A percentile compares a stretch with the other conserved stretches of the same genome.
These are phyloP conservation scores for Pseudogymnoascus sp. DNA, from an alignment of 2,329 filamentous ascomycete species.

Conservation along the genomic window DNA sequence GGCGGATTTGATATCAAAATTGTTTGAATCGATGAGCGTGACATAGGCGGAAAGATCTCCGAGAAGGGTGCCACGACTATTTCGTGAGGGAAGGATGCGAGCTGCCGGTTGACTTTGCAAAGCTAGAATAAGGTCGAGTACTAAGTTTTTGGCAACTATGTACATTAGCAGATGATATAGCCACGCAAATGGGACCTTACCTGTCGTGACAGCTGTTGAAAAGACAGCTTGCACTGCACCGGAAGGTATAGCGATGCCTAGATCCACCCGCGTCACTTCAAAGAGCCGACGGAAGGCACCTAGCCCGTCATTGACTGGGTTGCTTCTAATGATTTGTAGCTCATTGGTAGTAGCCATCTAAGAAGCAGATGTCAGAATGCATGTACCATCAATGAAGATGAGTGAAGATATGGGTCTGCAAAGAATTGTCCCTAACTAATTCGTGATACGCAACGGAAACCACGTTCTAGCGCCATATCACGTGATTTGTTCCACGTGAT, in stretches of 20 bases:
- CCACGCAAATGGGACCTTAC: slow-evolving; percentile 12
- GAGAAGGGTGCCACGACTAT: no score
- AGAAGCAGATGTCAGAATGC: background rate
- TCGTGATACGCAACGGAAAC: background rate
- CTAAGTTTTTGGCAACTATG: slow-evolving; percentile 14
- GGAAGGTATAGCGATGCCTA: no score
- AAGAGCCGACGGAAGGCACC: background rate
- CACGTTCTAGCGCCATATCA: background rate
- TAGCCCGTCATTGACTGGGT: background rate
- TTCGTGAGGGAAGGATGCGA: slow-evolving; percentile 11
- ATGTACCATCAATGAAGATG: background rate
- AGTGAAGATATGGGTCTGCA: background rate
- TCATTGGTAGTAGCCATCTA: background rate
- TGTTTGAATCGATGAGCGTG: no score
- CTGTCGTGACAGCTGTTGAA: slow-evolving; percentile 14
- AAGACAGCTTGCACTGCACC: slow-evolving; percentile 15
- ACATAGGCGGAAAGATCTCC: no score
- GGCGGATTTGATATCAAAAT: no score
- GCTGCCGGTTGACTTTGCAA: slow-evolving; percentile 12
- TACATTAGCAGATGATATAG: slow-evolving; percentile 13
- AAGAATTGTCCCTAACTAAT: background rate
- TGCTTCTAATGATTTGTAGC: background rate
- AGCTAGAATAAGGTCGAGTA: slow-evolving; percentile 17
- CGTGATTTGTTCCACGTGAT: background rate
- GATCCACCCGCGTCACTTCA: no score